Conservation (phyloP, 1,284 basidiomycete species). For the Ganoderma lucidum region DNA sequence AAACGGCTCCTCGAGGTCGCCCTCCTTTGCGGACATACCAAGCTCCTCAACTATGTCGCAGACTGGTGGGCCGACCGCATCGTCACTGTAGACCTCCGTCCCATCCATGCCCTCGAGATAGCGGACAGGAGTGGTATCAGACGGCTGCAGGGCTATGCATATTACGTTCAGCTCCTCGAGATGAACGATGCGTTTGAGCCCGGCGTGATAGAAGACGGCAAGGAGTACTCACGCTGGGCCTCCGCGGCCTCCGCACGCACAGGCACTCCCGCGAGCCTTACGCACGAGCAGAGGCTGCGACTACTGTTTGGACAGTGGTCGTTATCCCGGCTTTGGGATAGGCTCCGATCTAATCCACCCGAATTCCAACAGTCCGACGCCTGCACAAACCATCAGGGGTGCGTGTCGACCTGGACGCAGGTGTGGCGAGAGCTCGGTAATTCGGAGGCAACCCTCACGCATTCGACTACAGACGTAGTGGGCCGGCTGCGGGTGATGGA, state of each 20-base stretch:
- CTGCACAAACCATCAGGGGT: constrained; percentile 44
- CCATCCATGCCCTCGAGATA: constrained; percentile 38
- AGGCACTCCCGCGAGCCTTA: constrained; percentile 32
- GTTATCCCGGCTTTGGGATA: constrained; percentile 41
- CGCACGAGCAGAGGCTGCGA: constrained; percentile 35
- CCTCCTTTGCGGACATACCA: constrained; percentile 39
- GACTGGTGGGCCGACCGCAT: constrained; percentile 38
- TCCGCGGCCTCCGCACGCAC: neutral
- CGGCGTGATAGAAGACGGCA: constrained; percentile 27
- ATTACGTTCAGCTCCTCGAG: constrained; percentile 42
- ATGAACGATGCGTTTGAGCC: constrained; percentile 33
- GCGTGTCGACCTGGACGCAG: constrained; percentile 38
- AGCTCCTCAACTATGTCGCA: constrained; percentile 35
- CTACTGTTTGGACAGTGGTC: constrained; percentile 42
- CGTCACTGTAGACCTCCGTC: constrained; percentile 30
- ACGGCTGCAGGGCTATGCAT: constrained; percentile 38
- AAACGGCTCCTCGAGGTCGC: constrained; percentile 42
- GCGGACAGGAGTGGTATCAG: constrained; percentile 36
- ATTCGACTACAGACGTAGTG: constrained; percentile 37
- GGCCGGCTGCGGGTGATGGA: constrained; percentile 40
- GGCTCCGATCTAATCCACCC: constrained; percentile 35
- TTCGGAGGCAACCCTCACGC: constrained; percentile 28
- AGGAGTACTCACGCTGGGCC: constrained; percentile 14
- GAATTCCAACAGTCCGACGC: constrained; percentile 38
- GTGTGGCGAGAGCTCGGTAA: constrained; percentile 37